phyloP scores from a whole-genome alignment of 2,329 filamentous ascomycete species.

The Sporothrix phasma region DNA sequence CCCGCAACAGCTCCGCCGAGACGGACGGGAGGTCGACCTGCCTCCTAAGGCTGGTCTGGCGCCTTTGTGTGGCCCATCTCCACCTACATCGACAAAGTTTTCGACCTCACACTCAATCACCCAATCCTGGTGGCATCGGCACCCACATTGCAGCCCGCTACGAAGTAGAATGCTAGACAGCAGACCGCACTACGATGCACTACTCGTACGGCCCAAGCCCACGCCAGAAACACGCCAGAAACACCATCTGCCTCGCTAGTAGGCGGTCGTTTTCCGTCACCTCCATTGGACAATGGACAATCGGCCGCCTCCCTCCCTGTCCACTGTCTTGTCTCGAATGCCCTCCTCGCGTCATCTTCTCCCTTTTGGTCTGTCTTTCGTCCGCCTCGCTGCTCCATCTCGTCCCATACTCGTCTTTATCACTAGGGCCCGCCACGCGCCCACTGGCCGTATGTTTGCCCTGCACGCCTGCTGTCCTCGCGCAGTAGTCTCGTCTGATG shows the following conservation, averaged over 20 bases:
- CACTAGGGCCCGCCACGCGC: neutral
- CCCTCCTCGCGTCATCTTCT: constrained; percentile 2
- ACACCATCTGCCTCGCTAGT: neutral
- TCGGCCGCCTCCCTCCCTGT: too few relatives aligned
- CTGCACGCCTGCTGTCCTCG: neutral
- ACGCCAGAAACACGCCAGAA: neutral
- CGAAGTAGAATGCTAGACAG: neutral
- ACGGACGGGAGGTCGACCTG: neutral
- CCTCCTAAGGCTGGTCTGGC: neutral
- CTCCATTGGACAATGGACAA: too few relatives aligned
- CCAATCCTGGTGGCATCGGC: too few relatives aligned
- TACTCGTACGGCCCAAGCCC: neutral
- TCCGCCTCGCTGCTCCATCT: neutral
- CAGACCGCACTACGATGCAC: neutral
- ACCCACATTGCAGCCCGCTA: neutral
- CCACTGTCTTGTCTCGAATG: too few relatives aligned
- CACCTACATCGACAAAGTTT: neutral
- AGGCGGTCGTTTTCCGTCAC: neutral
- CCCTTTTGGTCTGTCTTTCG: neutral
- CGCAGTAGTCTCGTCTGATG: too few relatives aligned
- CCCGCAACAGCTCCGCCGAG: too few relatives aligned
- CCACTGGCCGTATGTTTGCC: neutral
- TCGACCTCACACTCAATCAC: neutral
- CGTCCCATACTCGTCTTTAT: neutral
- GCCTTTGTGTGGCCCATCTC: neutral